These are phyloP conservation scores for Macrolepiota fuliginosa DNA, from an alignment of 768 basidiomycete genomes.

Conservation along the genomic window DNA sequence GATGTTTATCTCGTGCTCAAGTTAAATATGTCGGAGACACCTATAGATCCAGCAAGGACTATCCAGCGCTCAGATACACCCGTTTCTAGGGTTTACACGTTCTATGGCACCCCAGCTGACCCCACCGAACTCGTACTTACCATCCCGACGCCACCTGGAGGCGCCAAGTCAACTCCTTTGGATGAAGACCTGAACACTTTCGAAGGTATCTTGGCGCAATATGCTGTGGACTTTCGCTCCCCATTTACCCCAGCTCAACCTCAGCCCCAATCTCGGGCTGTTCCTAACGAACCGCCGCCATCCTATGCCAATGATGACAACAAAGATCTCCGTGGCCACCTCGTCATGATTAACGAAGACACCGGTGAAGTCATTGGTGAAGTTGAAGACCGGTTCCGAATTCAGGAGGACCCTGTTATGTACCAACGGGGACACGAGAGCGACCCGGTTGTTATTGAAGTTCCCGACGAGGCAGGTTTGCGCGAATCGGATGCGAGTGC, in stretches of 20 bases:
- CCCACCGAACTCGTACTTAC: constrained; percentile 36
- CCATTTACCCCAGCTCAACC: constrained; percentile 9
- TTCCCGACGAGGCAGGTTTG: constrained; percentile 44
- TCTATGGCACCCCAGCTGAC: constrained; percentile 36
- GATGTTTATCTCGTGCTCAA: constrained; percentile 69
- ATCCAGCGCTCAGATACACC: constrained; percentile 38
- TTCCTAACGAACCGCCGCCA: constrained; percentile 15
- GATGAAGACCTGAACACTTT: constrained; percentile 61
- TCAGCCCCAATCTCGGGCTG: constrained; percentile 2
- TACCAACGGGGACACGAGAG: constrained; percentile 46
- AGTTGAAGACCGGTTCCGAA: constrained; percentile 53
- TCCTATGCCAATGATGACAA: constrained; percentile 22
- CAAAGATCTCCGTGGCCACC: constrained; percentile 48
- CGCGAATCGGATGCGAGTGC: constrained; percentile 39
- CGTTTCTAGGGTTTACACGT: constrained; percentile 41
- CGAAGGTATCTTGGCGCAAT: constrained; percentile 66
- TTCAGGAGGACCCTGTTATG: constrained; percentile 60
- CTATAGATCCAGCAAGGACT: constrained; percentile 53
- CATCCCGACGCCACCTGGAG: constrained; percentile 24
- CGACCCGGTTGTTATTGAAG: constrained; percentile 72
- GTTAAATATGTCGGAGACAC: constrained; percentile 52
- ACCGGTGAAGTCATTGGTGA: constrained; percentile 72
- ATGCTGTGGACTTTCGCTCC: constrained; percentile 42
- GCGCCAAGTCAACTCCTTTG: constrained; percentile 29
- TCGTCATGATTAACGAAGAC: constrained; percentile 71